phyloP scores from a whole-genome alignment of 2,329 filamentous ascomycete genomes.

The Peltaster fructicola region DNA sequence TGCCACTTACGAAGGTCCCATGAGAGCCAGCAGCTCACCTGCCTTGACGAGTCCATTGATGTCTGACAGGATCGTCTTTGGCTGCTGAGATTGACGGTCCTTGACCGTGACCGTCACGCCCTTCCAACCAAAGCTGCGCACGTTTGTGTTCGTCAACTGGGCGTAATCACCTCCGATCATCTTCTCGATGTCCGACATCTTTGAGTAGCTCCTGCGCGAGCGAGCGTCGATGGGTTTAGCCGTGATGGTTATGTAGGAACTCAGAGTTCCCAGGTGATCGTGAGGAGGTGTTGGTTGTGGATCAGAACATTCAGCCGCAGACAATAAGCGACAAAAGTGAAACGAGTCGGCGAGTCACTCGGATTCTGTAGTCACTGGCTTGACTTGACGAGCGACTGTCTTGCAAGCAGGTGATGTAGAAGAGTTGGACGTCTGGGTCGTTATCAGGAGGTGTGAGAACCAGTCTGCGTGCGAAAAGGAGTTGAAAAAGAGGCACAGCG shows the following conservation, averaged over 20 bases:
- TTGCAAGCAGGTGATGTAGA: too few species aligned
- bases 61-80: slow-evolving; percentile 44
- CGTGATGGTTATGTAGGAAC: slow-evolving; percentile 2
- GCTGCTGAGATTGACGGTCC: slow-evolving; percentile 46
- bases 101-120: slow-evolving; percentile 54
- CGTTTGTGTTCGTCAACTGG: slow-evolving; percentile 44
- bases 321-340: too few species aligned
- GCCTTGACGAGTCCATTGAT: slow-evolving; percentile 48
- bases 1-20: slow-evolving; percentile 47
- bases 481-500: too few species aligned
- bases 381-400: too few species aligned
- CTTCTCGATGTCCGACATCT: slow-evolving; percentile 31
- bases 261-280: slow-evolving; percentile 10
- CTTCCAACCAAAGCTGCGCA: slow-evolving; percentile 49
- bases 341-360: too few species aligned
- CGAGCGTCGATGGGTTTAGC: too few species aligned
- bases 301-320: too few species aligned
- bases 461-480: too few species aligned
- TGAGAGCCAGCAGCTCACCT: slow-evolving; percentile 59
- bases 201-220: slow-evolving; percentile 18
- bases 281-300: slow-evolving; percentile 2
- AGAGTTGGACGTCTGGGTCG: too few species aligned
- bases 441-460: too few species aligned
- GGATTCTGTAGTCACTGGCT: too few species aligned
- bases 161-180: slow-evolving; percentile 26